Evolutionary conservation across 805 yeast species (phyloP).

Genomic region (Yarrowia porcina): DNA sequence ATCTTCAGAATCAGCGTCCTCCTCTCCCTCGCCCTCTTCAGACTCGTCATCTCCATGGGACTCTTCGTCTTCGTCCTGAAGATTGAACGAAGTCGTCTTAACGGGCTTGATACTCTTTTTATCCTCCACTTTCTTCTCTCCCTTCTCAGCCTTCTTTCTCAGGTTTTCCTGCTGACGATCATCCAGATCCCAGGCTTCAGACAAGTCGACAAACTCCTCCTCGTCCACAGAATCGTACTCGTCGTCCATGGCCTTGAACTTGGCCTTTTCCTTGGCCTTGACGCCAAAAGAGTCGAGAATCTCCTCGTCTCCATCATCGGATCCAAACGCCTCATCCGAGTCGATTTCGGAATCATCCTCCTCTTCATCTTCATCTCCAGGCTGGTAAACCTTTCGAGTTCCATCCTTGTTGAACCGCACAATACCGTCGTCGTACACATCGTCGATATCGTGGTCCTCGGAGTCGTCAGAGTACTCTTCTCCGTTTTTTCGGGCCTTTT

Average conservation of each 20-base stretch:
- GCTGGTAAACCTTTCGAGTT: slow-evolving; percentile 1
- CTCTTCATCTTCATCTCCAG: not conserved
- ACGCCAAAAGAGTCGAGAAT: slow-evolving; percentile 34
- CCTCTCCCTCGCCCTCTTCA: slow-evolving; percentile 17
- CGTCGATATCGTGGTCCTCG: slow-evolving; percentile 21
- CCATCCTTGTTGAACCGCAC: slow-evolving; percentile 24
- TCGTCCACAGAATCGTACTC: slow-evolving; percentile 41
- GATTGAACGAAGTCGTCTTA: not conserved
- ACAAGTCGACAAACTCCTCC: slow-evolving; percentile 64
- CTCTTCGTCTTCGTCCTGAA: slow-evolving; percentile 29
- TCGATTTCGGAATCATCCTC: slow-evolving; percentile 51
- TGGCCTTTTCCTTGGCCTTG: slow-evolving; percentile 43
- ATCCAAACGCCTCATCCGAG: slow-evolving; percentile 86
- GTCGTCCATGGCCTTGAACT: slow-evolving; percentile 52
- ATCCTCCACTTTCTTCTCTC: slow-evolving; percentile 24
- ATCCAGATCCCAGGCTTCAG: slow-evolving; percentile 89
- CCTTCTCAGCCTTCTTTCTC: slow-evolving; percentile 29
- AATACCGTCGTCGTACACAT: slow-evolving; percentile 16
- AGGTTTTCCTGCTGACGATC: slow-evolving; percentile 40
- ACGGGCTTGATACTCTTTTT: not conserved
- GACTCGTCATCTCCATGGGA: slow-evolving; percentile 31
- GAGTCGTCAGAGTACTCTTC: slow-evolving; percentile 14
- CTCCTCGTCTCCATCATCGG: slow-evolving; percentile 62
- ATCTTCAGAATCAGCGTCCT: not conserved
- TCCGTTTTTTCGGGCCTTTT: not conserved